These are phyloP conservation scores for Colletotrichum spaethianum DNA, from an alignment of 2,329 filamentous ascomycete species.

Conservation along the genomic window DNA sequence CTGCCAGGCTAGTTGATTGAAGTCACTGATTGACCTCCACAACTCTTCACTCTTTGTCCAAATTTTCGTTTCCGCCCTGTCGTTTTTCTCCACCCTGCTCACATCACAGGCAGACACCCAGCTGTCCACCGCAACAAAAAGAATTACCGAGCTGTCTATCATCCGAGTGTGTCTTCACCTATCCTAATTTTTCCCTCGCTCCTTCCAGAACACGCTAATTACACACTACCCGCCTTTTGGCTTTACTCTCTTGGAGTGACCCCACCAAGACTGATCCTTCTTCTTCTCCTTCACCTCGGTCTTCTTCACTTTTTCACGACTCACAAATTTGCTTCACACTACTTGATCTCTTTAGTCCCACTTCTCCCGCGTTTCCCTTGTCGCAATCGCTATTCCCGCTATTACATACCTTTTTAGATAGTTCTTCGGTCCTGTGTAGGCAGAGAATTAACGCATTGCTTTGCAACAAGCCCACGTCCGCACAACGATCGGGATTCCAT, in stretches of 20 bases:
- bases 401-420: too few relatives aligned
- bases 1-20: too few relatives aligned
- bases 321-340: background rate
- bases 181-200: background rate
- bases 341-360: background rate
- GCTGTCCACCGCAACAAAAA: background rate
- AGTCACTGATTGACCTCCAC: too few relatives aligned
- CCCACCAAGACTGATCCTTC: background rate
- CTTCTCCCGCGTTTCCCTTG: background rate
- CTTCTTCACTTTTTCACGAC: too few relatives aligned
- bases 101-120: background rate
- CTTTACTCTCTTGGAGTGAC: background rate
- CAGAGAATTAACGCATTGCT: too few relatives aligned
- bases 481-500: too few relatives aligned
- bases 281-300: background rate
- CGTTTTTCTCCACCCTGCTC: fast-evolving
- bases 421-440: too few relatives aligned
- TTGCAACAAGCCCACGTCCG: too few relatives aligned
- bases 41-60: too few relatives aligned
- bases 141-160: background rate
- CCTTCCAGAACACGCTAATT: background rate
- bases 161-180: background rate
- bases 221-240: background rate
- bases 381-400: background rate
- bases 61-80: background rate